Evolutionary conservation across 768 basidiomycete species (phyloP).

Genomic region (Terana coerulea): DNA sequence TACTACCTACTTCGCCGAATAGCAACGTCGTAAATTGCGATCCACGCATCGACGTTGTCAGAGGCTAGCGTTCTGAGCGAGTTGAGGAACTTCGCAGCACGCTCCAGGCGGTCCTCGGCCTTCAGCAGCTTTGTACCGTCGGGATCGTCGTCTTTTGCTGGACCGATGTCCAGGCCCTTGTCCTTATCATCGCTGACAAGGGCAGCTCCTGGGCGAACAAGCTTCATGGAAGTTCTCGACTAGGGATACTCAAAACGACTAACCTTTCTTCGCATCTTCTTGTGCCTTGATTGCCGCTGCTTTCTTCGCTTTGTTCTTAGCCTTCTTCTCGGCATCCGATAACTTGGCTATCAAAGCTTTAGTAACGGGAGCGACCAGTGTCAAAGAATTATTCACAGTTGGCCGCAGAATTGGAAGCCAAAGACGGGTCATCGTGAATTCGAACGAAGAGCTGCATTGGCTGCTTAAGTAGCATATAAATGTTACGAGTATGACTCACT

Average conservation of each 20-base stretch:
- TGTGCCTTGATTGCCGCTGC: slow-evolving; percentile 60
- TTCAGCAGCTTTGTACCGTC: slow-evolving; percentile 70
- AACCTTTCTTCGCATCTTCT: slow-evolving; percentile 74
- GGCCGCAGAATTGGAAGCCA: slow-evolving; percentile 39
- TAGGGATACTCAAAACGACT: slow-evolving; percentile 5
- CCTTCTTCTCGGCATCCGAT: slow-evolving; percentile 71
- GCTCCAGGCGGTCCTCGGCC: slow-evolving; percentile 63
- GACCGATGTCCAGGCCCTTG: slow-evolving; percentile 58
- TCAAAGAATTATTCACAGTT: slow-evolving; percentile 14
- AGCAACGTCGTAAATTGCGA: slow-evolving; percentile 75
- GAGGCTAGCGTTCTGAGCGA: slow-evolving; percentile 54
- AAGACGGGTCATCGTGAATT: slow-evolving; percentile 67
- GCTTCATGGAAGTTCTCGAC: slow-evolving; percentile 9
- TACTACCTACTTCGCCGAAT: slow-evolving; percentile 71
- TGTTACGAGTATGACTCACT: slow-evolving; percentile 9
- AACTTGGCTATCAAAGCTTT: slow-evolving; percentile 33
- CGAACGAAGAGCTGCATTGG: slow-evolving; percentile 63
- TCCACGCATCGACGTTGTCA: slow-evolving; percentile 65
- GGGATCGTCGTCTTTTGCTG: slow-evolving; percentile 77
- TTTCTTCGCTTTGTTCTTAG: slow-evolving; percentile 85
- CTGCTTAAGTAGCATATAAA: slow-evolving; percentile 8
- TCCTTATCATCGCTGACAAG: slow-evolving; percentile 49
- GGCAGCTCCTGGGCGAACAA: slow-evolving; percentile 24
- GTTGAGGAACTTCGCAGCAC: slow-evolving; percentile 65
- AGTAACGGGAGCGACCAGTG: background rate